Conservation (phyloP, 257 asterid genomes). For the Solanum pennellii region DNA sequence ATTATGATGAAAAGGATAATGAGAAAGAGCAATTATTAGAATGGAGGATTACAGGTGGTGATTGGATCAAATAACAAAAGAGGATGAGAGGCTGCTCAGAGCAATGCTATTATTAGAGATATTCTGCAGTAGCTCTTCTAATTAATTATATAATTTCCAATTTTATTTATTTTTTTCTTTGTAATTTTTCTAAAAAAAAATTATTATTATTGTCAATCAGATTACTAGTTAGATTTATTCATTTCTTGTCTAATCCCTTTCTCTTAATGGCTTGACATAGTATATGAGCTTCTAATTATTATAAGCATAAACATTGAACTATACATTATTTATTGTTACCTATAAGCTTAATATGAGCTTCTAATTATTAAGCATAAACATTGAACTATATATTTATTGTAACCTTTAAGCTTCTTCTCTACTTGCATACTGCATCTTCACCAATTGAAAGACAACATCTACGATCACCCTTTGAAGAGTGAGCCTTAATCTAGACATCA, state of each 20-base stretch:
- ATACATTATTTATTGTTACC: slow-evolving; percentile 5
- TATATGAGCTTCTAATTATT: neutral
- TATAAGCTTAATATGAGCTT: slow-evolving; percentile 9
- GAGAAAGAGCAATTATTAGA: slow-evolving; percentile 14
- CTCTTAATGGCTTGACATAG: slow-evolving; percentile 32
- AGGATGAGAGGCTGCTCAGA: slow-evolving; percentile 57
- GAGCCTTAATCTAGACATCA: neutral
- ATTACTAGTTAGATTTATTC: slow-evolving; percentile 44
- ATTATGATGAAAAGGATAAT: slow-evolving; percentile 8
- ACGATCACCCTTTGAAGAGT: neutral
- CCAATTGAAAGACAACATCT: neutral
- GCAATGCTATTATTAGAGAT: slow-evolving; percentile 34
- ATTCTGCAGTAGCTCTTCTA: slow-evolving; percentile 42
- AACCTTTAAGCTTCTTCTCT: slow-evolving; percentile 13
- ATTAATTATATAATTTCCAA: slow-evolving; percentile 1
- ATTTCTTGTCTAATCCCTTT: slow-evolving; percentile 18
- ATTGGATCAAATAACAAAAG: neutral
- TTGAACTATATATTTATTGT: slow-evolving; percentile 24
- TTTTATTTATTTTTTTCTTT: neutral
- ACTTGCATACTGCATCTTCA: neutral
- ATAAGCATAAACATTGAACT: slow-evolving; percentile 22
- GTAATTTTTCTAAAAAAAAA: neutral
- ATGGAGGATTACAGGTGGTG: neutral
- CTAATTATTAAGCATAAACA: slow-evolving; percentile 1
- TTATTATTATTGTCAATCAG: neutral